phyloP scores from a whole-genome alignment of 371 early-diverging fungal genomes.

The Mortierella polycephala region DNA sequence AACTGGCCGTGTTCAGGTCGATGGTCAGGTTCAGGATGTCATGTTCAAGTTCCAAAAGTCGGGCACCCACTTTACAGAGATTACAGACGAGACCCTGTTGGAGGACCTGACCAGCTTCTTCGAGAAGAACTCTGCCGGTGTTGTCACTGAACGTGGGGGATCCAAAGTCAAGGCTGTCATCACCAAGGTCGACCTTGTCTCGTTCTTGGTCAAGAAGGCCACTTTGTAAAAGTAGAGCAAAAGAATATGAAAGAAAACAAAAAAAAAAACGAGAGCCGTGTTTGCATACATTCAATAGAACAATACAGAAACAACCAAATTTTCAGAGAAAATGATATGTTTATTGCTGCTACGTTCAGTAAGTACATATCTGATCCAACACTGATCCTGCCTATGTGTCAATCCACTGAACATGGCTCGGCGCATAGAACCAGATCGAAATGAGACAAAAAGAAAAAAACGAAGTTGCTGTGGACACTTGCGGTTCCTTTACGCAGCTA shows the following conservation, averaged over 20 bases:
- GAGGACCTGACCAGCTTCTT: slow-evolving; percentile 88
- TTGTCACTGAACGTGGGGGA: slow-evolving; percentile 83
- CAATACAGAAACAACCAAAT: slow-evolving; percentile 80
- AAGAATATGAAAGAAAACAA: too few relatives aligned
- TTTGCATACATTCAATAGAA: slow-evolving; percentile 94
- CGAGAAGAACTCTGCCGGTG: slow-evolving; percentile 87
- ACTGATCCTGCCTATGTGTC: too few relatives aligned
- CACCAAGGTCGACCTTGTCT: slow-evolving; percentile 91
- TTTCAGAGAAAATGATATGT: slow-evolving; percentile 69
- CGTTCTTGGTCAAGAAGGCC: slow-evolving; percentile 74
- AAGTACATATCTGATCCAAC: too few relatives aligned
- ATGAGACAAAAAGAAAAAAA: neutral
- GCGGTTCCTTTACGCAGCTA: too few relatives aligned
- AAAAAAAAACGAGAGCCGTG: slow-evolving; percentile 72
- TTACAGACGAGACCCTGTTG: slow-evolving; percentile 85
- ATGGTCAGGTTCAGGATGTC: slow-evolving; percentile 76
- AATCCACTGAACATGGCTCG: too few relatives aligned
- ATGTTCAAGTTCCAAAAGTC: slow-evolving; percentile 89
- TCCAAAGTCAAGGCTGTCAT: slow-evolving; percentile 84
- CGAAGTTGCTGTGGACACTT: neutral
- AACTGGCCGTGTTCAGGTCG: slow-evolving; percentile 71
- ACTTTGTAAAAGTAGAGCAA: slow-evolving; percentile 9
- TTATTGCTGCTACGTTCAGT: neutral
- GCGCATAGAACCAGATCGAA: neutral
- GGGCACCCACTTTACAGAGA: slow-evolving; percentile 75